Evolutionary conservation across 2,329 filamentous ascomycete species (phyloP).

Genomic region (Trichoderma sp.): DNA sequence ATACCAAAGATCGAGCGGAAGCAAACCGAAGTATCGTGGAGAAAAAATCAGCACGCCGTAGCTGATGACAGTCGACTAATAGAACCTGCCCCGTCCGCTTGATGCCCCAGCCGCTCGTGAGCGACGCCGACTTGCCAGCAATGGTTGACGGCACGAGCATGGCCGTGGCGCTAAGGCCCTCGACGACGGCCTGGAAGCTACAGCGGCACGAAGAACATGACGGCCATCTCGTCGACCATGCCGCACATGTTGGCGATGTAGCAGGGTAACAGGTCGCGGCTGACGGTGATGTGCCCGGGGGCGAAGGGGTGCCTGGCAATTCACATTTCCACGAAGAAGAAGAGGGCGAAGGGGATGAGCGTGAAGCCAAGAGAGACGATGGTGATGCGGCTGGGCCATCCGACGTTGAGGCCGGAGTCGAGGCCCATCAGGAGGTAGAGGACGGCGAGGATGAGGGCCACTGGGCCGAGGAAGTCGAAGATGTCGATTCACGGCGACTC

Average conservation of each 20-base stretch:
- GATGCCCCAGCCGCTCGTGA: conserved; percentile 68
- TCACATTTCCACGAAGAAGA: conserved; percentile 68
- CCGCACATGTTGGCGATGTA: conserved; percentile 75
- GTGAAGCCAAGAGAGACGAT: conserved; percentile 60
- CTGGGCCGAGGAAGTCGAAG: conserved; percentile 73
- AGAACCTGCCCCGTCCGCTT: conserved; percentile 72
- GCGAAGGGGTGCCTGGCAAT: conserved; percentile 73
- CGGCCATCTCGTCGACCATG: conserved; percentile 58
- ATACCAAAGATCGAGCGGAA: conserved; percentile 9
- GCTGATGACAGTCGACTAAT: conserved; percentile 63
- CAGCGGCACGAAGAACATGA: conserved; percentile 73
- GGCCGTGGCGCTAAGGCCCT: conserved; percentile 63
- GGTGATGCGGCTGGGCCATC: conserved; percentile 64
- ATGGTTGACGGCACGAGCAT: conserved; percentile 68
- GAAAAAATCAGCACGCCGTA: conserved; percentile 55
- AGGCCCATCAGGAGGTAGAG: conserved; percentile 68
- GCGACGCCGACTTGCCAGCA: conserved; percentile 62
- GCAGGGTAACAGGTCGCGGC: conserved; percentile 65
- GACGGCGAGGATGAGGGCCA: conserved; percentile 66
- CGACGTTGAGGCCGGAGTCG: conserved; percentile 71
- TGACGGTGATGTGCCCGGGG: conserved; percentile 72
- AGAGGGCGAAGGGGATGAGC: conserved; percentile 63
- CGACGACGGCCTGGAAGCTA: conserved; percentile 73
- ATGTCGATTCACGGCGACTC: conserved; percentile 37
- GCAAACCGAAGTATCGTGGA: conserved; percentile 48